A percentile compares a stretch with the other conserved stretches of the same genome.
Evolutionary conservation across 192 early-diverging fungal genomes (phyloP).

Genomic region (Coemansia reversa): DNA sequence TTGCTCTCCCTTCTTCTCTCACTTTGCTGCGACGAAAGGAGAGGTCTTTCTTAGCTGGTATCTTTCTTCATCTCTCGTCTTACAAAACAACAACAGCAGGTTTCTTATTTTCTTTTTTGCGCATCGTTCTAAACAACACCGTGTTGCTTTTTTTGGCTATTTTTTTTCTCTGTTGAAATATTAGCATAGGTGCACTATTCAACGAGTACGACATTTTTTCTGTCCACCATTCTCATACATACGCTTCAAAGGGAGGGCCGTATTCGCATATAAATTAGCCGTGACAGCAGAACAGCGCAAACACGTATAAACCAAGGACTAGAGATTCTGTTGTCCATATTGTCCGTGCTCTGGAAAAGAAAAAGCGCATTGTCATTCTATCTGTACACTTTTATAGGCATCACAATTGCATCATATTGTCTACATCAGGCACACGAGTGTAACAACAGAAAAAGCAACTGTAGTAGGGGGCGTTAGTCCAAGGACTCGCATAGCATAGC

Average conservation of each 20-base stretch:
- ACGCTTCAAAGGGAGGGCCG: background rate
- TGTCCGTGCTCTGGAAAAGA: background rate
- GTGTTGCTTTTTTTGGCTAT: background rate
- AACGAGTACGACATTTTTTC: background rate
- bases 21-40: background rate
- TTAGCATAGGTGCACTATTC: background rate
- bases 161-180: background rate
- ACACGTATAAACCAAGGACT: background rate
- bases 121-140: background rate
- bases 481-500: background rate
- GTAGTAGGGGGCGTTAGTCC: background rate
- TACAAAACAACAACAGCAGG: background rate
- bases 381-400: background rate
- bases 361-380: background rate
- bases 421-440: background rate
- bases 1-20: background rate
- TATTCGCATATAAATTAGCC: background rate
- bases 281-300: background rate
- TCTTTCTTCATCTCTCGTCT: background rate
- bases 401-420: background rate
- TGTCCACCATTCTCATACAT: background rate
- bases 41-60: background rate
- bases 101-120: background rate
- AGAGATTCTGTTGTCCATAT: background rate
- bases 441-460: background rate